Evolutionary conservation across 805 yeast genomes (phyloP).

Genomic region (Metschnikowia sp.): DNA sequence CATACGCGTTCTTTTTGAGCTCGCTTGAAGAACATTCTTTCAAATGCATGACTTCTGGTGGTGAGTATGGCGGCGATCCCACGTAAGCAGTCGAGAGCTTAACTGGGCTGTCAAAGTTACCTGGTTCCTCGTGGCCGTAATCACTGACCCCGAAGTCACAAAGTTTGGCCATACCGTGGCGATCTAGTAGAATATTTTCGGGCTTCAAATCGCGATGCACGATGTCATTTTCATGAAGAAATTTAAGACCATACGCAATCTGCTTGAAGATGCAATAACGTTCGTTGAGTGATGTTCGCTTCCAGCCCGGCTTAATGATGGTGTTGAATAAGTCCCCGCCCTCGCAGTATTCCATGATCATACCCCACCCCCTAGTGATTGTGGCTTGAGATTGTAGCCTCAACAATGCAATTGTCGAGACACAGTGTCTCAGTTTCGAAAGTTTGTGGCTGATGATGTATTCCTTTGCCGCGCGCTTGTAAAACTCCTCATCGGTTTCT

Average conservation of each 20-base stretch:
- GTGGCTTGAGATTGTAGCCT: conserved; percentile 53
- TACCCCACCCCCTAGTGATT: conserved; percentile 72
- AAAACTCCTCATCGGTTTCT: conserved; percentile 64
- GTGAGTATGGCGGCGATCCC: conserved; percentile 79
- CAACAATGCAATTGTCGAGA: conserved; percentile 51
- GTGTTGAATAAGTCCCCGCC: conserved; percentile 61
- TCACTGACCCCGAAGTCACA: conserved; percentile 79
- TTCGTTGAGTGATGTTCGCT: conserved; percentile 45
- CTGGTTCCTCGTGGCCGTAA: conserved; percentile 53
- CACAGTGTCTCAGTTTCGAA: conserved; percentile 57
- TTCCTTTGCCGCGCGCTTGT: conserved; percentile 61
- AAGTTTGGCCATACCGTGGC: conserved; percentile 58
- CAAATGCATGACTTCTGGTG: conserved; percentile 69
- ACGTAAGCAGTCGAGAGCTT: conserved; percentile 47
- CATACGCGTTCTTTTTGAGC: conserved; percentile 44
- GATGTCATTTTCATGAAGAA: conserved; percentile 60
- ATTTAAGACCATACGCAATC: conserved; percentile 56
- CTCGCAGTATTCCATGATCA: conserved; percentile 59
- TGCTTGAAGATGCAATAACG: conserved; percentile 70
- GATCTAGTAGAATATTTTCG: conserved; percentile 61
- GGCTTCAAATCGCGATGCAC: conserved; percentile 77
- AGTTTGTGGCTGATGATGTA: conserved; percentile 56
- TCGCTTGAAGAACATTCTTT: conserved; percentile 33
- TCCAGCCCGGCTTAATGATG: conserved; percentile 60
- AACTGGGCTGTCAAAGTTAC: conserved; percentile 45